Evolutionary conservation across 164 flowering plant species (phyloP).

Genomic region (Saururus chinensis): DNA sequence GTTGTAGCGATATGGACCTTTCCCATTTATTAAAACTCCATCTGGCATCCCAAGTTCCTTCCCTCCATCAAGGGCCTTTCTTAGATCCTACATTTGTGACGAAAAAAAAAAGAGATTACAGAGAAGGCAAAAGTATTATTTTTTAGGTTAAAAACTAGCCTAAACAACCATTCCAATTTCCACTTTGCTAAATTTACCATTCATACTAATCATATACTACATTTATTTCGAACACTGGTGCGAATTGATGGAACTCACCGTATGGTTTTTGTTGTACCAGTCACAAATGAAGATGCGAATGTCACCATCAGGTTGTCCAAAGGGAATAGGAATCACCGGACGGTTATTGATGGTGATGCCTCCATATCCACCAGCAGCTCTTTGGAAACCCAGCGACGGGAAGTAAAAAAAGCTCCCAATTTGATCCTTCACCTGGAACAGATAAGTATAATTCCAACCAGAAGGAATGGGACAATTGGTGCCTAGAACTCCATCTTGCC

Average conservation of each 20-base stretch:
- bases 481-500: slow-evolving; percentile 97
- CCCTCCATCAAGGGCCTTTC: slow-evolving; percentile 63
- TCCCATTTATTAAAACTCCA: slow-evolving; percentile 94
- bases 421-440: slow-evolving; percentile 97
- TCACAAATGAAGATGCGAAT: slow-evolving; percentile 72
- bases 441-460: slow-evolving; percentile 89
- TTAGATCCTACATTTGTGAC: slow-evolving; percentile 42
- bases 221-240: background rate
- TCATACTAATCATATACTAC: background rate
- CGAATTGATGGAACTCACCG: slow-evolving; percentile 37
- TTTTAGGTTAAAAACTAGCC: too few species aligned
- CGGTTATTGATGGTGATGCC: slow-evolving; percentile 67
- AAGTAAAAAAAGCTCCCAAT: slow-evolving; percentile 95
- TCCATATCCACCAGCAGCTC: slow-evolving; percentile 90
- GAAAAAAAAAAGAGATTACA: background rate
- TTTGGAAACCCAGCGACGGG: slow-evolving; percentile 81
- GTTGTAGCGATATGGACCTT: slow-evolving; percentile 89
- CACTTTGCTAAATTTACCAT: too few species aligned
- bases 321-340: slow-evolving; percentile 62
- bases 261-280: slow-evolving; percentile 82
- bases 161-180: too few species aligned
- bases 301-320: slow-evolving; percentile 71
- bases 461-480: slow-evolving; percentile 92
- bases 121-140: too few species aligned
- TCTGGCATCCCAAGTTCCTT: slow-evolving; percentile 90